Percentiles rank a stretch among this genome's conserved stretches.
These are phyloP conservation scores for Xylaria grammica DNA, from an alignment of 495 filamentous ascomycete genomes.

Conservation along the genomic window DNA sequence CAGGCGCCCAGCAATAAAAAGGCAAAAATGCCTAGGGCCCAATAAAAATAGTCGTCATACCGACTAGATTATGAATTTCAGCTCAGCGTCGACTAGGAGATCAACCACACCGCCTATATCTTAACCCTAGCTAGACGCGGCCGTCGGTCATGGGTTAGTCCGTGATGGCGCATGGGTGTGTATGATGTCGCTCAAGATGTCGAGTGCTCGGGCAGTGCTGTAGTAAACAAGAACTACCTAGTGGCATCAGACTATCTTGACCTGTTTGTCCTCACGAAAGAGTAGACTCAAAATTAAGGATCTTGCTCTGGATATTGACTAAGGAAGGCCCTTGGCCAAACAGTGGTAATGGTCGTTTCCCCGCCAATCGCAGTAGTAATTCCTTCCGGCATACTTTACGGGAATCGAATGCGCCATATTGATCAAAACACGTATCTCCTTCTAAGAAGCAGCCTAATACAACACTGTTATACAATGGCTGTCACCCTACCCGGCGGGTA, in stretches of 20 bases:
- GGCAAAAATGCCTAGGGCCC: background rate
- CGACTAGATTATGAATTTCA: background rate
- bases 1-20: background rate
- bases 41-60: background rate
- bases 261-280: too few species aligned
- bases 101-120: background rate
- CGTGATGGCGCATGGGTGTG: too few species aligned
- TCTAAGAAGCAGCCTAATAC: slow-evolving; percentile 26
- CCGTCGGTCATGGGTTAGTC: too few species aligned
- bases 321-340: background rate
- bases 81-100: background rate
- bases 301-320: too few species aligned
- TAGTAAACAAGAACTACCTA: too few species aligned
- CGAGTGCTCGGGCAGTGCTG: background rate
- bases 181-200: background rate
- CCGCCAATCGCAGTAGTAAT: background rate
- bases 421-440: background rate
- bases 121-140: background rate
- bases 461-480: slow-evolving; percentile 36
- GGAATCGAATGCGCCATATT: slow-evolving; percentile 6
- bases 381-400: background rate
- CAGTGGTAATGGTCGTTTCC: background rate
- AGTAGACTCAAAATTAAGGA: too few species aligned
- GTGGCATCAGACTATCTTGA: too few species aligned
- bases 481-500: slow-evolving; percentile 20